Conservation (phyloP, 768 basidiomycete genomes). For the Leccinum subtestaceum region DNA sequence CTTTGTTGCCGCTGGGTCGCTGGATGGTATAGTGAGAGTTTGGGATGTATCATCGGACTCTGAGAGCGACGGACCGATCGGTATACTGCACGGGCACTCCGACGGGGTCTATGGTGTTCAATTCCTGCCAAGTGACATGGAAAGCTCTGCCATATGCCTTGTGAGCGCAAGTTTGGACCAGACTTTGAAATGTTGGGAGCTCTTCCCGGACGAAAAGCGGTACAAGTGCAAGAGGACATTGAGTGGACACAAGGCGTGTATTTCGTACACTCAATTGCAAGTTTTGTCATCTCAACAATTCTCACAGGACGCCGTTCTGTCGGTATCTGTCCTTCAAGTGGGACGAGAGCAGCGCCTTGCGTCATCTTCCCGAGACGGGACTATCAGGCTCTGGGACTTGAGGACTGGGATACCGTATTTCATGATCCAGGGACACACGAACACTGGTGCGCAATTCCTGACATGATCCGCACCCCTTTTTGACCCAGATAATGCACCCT, state of each 20-base stretch:
- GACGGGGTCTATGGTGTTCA: constrained; percentile 33
- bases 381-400: constrained; percentile 37
- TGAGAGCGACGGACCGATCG: constrained; percentile 21
- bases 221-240: constrained; percentile 32
- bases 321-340: constrained; percentile 30
- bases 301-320: constrained; percentile 31
- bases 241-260: constrained; percentile 27
- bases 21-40: constrained; percentile 51
- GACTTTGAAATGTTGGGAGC: constrained; percentile 45
- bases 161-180: constrained; percentile 31
- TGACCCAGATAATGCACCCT: constrained; percentile 9
- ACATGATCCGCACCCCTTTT: constrained; percentile 15
- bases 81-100: constrained; percentile 26
- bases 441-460: constrained; percentile 31
- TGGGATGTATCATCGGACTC: constrained; percentile 46
- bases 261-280: not conserved
- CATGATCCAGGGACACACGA: constrained; percentile 35
- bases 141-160: constrained; percentile 28
- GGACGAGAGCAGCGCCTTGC: constrained; percentile 34
- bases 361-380: constrained; percentile 39
- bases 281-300: not conserved
- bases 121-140: constrained; percentile 24
- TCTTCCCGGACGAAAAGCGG: constrained; percentile 27
- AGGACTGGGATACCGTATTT: constrained; percentile 32
- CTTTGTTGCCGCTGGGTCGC: constrained; percentile 49